A percentile compares a stretch with the other conserved stretches of the same genome.
Conservation (phyloP, 352 stramenopile genomes). For the Thalassiosira livingstoniorum region DNA sequence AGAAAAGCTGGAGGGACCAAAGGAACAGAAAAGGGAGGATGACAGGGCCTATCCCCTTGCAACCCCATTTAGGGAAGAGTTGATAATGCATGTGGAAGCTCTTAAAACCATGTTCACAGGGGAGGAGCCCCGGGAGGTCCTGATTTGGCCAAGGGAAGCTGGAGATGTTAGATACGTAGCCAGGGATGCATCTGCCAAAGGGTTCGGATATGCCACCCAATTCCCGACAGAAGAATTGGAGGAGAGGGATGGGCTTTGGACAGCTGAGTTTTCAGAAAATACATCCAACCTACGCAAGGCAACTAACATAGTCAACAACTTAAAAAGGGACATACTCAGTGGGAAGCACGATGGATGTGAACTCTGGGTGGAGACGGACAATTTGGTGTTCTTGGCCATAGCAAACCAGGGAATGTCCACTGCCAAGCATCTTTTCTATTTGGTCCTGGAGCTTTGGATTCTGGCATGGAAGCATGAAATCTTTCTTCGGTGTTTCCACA, state of each 20-base stretch:
- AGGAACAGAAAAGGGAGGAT: not conserved
- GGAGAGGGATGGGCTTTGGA: slow-evolving; percentile 17
- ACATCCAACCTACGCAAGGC: slow-evolving; percentile 43
- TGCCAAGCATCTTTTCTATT: not conserved
- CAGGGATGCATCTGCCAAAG: slow-evolving; percentile 42
- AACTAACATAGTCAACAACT: slow-evolving; percentile 26
- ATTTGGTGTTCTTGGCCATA: not conserved
- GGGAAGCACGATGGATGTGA: slow-evolving; percentile 10
- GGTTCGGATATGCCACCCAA: slow-evolving; percentile 29
- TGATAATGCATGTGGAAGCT: slow-evolving; percentile 34
- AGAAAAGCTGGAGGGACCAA: not conserved
- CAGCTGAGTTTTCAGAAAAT: not conserved
- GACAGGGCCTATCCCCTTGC: slow-evolving; percentile 13
- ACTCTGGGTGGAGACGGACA: slow-evolving; percentile 1
- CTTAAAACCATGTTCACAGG: slow-evolving; percentile 19
- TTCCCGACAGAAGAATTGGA: slow-evolving; percentile 8
- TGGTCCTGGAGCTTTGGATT: not conserved
- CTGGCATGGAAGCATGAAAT: not conserved
- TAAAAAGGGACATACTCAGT: slow-evolving; percentile 28
- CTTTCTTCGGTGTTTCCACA: not conserved
- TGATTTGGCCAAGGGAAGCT: slow-evolving; percentile 31
- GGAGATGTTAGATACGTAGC: slow-evolving; percentile 26
- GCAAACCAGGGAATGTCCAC: not conserved
- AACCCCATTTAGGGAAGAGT: slow-evolving; percentile 30
- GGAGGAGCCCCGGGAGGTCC: slow-evolving; percentile 8